Evolutionary conservation across 78 protist genomes (phyloP).

Genomic region (Polysphondylium violaceum): DNA sequence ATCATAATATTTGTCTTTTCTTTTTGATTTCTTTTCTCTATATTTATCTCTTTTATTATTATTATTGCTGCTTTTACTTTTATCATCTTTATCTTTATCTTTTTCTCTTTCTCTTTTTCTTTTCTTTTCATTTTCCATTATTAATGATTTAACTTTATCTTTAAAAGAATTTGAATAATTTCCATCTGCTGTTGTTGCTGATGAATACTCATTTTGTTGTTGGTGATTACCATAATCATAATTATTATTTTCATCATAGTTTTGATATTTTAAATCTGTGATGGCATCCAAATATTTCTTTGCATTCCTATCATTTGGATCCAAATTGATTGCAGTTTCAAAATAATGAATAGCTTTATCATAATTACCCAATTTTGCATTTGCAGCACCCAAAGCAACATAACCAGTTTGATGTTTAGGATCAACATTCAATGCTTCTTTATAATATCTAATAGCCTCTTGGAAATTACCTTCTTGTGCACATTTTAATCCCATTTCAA

Average conservation of each 20-base stretch:
- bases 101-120: neutral
- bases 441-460: conserved; percentile 26
- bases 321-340: conserved; percentile 14
- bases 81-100: no score
- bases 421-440: conserved; percentile 48
- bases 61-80: neutral
- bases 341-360: conserved; percentile 33
- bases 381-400: conserved; percentile 64
- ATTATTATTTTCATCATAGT: neutral
- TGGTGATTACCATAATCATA: neutral
- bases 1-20: neutral
- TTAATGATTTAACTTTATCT: no score
- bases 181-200: neutral
- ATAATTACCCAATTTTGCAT: conserved; percentile 22
- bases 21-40: conserved; percentile 9
- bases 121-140: neutral
- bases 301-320: conserved; percentile 58
- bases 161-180: no score
- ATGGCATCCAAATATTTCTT: conserved; percentile 35
- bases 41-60: neutral
- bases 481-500: conserved; percentile 21
- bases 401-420: conserved; percentile 15
- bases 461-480: conserved; percentile 56
- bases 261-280: neutral
- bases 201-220: neutral